A percentile compares a stretch with the other conserved stretches of the same genome.
These are phyloP conservation scores for Saposhnikovia divaricata DNA, from an alignment of 129 eudicot genomes.

Conservation along the genomic window DNA sequence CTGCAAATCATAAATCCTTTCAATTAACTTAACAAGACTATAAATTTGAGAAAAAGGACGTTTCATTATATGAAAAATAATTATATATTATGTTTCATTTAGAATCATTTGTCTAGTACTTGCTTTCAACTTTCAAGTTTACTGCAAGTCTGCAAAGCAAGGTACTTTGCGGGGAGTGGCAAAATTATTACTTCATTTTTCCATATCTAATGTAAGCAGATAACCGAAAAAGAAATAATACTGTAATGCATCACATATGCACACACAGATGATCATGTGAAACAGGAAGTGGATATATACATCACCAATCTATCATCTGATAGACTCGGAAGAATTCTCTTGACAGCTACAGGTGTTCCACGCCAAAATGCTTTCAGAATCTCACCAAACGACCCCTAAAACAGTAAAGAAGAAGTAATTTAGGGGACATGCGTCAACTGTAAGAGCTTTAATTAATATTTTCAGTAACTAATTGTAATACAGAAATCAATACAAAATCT, in stretches of 20 bases:
- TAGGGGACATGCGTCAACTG: not conserved
- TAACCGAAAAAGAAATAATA: not conserved
- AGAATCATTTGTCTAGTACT: not conserved
- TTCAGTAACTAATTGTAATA: not conserved
- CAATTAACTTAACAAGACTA: not conserved
- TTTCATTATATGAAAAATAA: not conserved
- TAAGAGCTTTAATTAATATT: not conserved
- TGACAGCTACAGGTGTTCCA: constrained; percentile 97
- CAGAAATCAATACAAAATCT: not conserved
- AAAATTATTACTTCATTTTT: not conserved
- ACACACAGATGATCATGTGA: not conserved
- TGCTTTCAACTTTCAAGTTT: not conserved
- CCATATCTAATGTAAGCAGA: not conserved
- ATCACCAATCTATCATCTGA: constrained; percentile 87
- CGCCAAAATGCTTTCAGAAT: constrained; percentile 90
- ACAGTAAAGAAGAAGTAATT: not conserved
- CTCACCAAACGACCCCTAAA: constrained; percentile 93
- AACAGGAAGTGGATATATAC: constrained; percentile 28
- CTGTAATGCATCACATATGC: constrained; percentile 3
- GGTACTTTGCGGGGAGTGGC: not conserved
- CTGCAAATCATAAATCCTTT: not conserved
- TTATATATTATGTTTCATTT: not conserved
- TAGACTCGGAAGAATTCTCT: constrained; percentile 92
- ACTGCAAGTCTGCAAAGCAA: not conserved
- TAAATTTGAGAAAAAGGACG: not conserved